A percentile compares a stretch with the other conserved stretches of the same genome.
Evolutionary conservation across 2,329 filamentous ascomycete species (phyloP).

Genomic region (Cladophialophora bantiana): DNA sequence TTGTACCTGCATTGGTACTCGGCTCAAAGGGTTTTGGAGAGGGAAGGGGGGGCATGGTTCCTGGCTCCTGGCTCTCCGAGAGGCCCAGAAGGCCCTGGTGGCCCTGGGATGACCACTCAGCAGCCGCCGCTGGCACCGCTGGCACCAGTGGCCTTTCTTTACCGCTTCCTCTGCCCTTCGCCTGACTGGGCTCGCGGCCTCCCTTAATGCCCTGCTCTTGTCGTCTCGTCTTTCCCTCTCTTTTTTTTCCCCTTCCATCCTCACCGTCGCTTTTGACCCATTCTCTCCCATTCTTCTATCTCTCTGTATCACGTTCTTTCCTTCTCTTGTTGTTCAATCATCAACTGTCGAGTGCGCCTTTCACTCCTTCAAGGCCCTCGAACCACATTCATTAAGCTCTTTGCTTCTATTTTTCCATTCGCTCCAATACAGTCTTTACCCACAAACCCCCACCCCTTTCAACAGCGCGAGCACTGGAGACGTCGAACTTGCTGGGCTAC

Average conservation of each 20-base stretch:
- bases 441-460: slow-evolving; percentile 16
- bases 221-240: slow-evolving; percentile 42
- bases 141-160: not conserved
- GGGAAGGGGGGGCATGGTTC: not conserved
- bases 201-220: slow-evolving; percentile 40
- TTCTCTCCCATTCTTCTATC: slow-evolving; percentile 38
- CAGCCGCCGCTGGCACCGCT: slow-evolving; percentile 9
- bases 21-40: not conserved
- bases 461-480: slow-evolving; percentile 6
- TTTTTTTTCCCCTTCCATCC: slow-evolving; percentile 41
- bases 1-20: slow-evolving; percentile 21
- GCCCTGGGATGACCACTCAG: slow-evolving; percentile 9
- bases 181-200: slow-evolving; percentile 19
- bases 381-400: slow-evolving; percentile 47
- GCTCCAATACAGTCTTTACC: slow-evolving; percentile 36
- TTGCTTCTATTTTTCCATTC: slow-evolving; percentile 24
- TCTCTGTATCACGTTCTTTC: slow-evolving; percentile 43
- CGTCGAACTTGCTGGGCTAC: slow-evolving; percentile 14
- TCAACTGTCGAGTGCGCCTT: slow-evolving; percentile 52
- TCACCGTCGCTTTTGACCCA: slow-evolving; percentile 40
- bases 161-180: slow-evolving; percentile 13
- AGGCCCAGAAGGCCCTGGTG: not conserved
- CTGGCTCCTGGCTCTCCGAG: slow-evolving; percentile 4
- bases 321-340: slow-evolving; percentile 39
- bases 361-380: slow-evolving; percentile 61